Evolutionary conservation across 192 early-diverging fungal genomes (phyloP), one percentile per base, ranked within the genome.

Genomic region (Rhizophagus sp.): DNA sequence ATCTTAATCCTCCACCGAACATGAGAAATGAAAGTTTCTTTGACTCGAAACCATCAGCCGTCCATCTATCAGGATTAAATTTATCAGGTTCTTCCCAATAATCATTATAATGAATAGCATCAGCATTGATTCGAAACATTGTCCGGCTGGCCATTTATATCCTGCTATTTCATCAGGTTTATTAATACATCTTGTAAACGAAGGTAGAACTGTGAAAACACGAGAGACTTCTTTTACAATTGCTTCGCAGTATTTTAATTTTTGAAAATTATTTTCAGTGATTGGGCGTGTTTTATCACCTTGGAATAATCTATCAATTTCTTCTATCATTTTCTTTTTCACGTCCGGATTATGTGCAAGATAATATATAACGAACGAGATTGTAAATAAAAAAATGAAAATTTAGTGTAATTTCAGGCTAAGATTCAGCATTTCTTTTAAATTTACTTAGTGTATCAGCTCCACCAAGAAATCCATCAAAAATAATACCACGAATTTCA

Each of bases 191-290:
- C 50, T 62, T 19, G 12, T 7, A 39, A 64, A 6, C n/a, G 33
- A 3, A 34, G 24, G 9, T 27, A 6, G 19, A 64, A 39, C 33
- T 3, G 52, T 17, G 17, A 10, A 33, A 30, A 76, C 17, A 13
- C 75, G 30, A 12, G 22, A 9, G 13, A 64, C 57, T 44, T 76
- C 75, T 17, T 63, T 63, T 7, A 65, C 63, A 34, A 76, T 61
- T 41, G 75, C 75, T 10, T 76, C 75, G 25, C 33, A 39, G 19
- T 76, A 76, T 17, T 50, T 61, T 27, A 76, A 63, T 24, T 76
- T 76, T 41, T 12, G 19, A 22, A 76, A 39, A 25, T 62, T 30
- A 2, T 76, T 19, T 17, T 76, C 62, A 22, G 25, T 62, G 6
- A 76, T 76, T 17, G 22, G 11, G 9, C 22, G 24, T 11, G 8